Evolutionary conservation across 139 green algal species (phyloP), one percentile per base, ranked within the genome.

Genomic region (Chara braunii): DNA sequence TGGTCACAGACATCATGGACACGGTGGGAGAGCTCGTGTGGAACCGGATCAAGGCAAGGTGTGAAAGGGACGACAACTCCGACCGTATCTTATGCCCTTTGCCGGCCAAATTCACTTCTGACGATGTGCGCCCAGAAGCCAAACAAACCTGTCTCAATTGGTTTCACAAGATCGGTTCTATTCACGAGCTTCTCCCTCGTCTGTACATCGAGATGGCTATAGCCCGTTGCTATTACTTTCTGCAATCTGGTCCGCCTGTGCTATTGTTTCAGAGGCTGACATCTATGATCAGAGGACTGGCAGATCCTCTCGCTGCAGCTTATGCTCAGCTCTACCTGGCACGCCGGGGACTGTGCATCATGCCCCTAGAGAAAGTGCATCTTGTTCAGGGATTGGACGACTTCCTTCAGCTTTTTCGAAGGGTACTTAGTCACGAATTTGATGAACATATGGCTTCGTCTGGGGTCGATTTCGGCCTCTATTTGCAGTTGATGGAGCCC

Each of bases 131-230:
- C 0, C 6, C 1, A 1, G 54, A 31, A 30, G 72, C 72, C 12
- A 51, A 72, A 33, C n/a, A 72, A 8, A 80, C 66, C 37, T 80
- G 72, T 40, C 2, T 22, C 23, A 80, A 80, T 42, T 80, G 72
- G 72, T 77, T 80, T 33, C 43, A 60, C 54, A 80, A 80, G 40
- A 66, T 80, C 23, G 53, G 43, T 3, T 32, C 65, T 42, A 77
- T 77, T 52, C 28, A 24, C 3, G 34, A 71, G 12, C 37, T 77
- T 3, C 43, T 80, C 11, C 65, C 65, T 2, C 53, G 72, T 18
- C 26, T 69, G 60, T 69, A 66, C 11, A 34, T 74, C 23, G 58
- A 80, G 50, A 26, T 73, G n/a, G 68, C 65, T 28, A 18, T 80
- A 14, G 37, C 70, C 3, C 24, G 59, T 5, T 80, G 68, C 51